These are phyloP conservation scores for Penicillium arizonense DNA, from an alignment of 495 filamentous ascomycete species.

Conservation along the genomic window DNA sequence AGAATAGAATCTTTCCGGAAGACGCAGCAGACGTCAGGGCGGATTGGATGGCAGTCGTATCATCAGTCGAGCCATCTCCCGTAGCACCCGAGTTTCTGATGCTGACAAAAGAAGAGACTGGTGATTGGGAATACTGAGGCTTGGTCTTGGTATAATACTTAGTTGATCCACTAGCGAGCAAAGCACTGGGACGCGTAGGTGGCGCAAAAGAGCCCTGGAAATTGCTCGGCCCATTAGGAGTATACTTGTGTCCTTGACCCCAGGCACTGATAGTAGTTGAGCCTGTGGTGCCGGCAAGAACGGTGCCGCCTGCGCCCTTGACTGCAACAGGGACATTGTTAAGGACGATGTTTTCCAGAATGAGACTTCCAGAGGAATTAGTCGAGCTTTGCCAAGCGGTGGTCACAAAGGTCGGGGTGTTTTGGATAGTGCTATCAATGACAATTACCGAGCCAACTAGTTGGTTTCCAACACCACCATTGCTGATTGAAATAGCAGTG, in stretches of 20 bases:
- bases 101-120: conserved; percentile 55
- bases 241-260: conserved; percentile 55
- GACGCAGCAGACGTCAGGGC: conserved; percentile 40
- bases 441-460: conserved; percentile 50
- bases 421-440: conserved; percentile 57
- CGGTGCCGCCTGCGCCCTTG: conserved; percentile 46
- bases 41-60: conserved; percentile 51
- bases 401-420: conserved; percentile 61
- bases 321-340: conserved; percentile 60
- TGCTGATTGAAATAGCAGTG: conserved; percentile 49
- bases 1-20: conserved; percentile 45
- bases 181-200: conserved; percentile 32
- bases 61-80: conserved; percentile 73
- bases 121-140: conserved; percentile 53
- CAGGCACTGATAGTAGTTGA: conserved; percentile 52
- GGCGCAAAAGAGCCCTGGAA: conserved; percentile 42
- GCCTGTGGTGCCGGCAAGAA: conserved; percentile 57
- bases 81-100: conserved; percentile 57
- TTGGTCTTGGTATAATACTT: conserved; percentile 51
- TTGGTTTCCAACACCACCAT: conserved; percentile 32
- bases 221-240: conserved; percentile 35
- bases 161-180: conserved; percentile 36
- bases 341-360: conserved; percentile 69
- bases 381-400: conserved; percentile 47
- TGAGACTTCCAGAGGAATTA: conserved; percentile 51